Conservation (phyloP, 2,329 filamentous ascomycete species). For the Dothideomycetes sp. region DNA sequence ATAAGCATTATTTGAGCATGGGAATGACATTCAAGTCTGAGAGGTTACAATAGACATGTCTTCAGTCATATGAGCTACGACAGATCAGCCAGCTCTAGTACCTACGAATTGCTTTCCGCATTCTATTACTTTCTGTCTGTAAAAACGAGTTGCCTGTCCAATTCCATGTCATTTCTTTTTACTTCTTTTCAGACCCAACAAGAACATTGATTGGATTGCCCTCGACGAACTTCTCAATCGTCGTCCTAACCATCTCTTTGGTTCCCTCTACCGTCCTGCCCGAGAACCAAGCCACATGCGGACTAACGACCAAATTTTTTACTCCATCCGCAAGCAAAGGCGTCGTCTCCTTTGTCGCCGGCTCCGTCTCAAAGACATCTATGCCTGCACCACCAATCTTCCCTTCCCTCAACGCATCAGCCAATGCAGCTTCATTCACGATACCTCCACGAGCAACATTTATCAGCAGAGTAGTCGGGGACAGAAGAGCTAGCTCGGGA, state of each 20-base stretch:
- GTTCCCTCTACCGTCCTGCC: conserved; percentile 40
- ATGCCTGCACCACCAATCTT: conserved; percentile 42
- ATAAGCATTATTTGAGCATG: too few species aligned
- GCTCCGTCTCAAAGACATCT: conserved; percentile 43
- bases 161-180: too few species aligned
- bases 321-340: conserved; percentile 36
- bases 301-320: conserved; percentile 43
- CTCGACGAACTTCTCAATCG: conserved; percentile 38
- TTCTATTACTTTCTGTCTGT: too few species aligned
- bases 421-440: conserved; percentile 41
- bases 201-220: conserved; percentile 33
- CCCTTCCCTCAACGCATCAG: conserved; percentile 35
- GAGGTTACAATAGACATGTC: too few species aligned
- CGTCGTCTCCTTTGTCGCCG: conserved; percentile 35
- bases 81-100: too few species aligned
- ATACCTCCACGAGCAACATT: conserved; percentile 44
- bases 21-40: too few species aligned
- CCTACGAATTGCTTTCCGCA: too few species aligned
- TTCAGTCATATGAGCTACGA: too few species aligned
- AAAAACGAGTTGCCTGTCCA: too few species aligned
- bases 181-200: conserved; percentile 15
- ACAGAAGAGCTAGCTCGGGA: conserved; percentile 38
- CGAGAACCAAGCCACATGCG: conserved; percentile 47
- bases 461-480: conserved; percentile 36
- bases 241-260: conserved; percentile 35